These are phyloP conservation scores for Suhomyces yuchorum DNA, from an alignment of 1,139 yeast species.

Conservation along the genomic window DNA sequence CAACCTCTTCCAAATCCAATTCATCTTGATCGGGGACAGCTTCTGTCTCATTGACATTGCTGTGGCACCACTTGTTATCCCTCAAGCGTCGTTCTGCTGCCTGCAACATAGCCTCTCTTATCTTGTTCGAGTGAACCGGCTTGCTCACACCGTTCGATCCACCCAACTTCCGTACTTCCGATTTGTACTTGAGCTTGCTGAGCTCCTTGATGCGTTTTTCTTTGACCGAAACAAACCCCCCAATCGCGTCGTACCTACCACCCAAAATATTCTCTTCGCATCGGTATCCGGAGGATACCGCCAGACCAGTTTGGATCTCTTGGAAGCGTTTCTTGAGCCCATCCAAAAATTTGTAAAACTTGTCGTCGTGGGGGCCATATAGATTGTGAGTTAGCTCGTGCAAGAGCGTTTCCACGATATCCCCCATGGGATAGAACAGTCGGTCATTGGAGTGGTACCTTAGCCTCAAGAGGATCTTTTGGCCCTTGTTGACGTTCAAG, in stretches of 20 bases:
- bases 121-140: constrained; percentile 5
- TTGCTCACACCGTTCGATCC: constrained; percentile 6
- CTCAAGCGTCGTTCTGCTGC: constrained; percentile 69
- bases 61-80: constrained; percentile 60
- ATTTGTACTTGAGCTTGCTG: constrained; percentile 38
- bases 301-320: constrained; percentile 45
- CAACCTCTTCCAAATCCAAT: constrained; percentile 17
- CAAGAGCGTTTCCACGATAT: constrained; percentile 76
- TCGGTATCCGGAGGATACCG: constrained; percentile 38
- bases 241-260: constrained; percentile 17
- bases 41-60: constrained; percentile 19
- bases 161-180: constrained; percentile 44
- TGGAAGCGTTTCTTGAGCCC: constrained; percentile 61
- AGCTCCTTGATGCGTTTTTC: constrained; percentile 43
- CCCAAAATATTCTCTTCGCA: constrained; percentile 63
- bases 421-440: constrained; percentile 65
- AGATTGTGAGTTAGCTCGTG: constrained; percentile 87
- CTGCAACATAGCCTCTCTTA: constrained; percentile 51
- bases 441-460: constrained; percentile 59
- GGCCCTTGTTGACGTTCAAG: constrained; percentile 82
- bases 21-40: constrained; percentile 23
- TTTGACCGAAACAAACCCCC: constrained; percentile 30
- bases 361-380: constrained; percentile 76
- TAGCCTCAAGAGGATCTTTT: constrained; percentile 70
- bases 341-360: constrained; percentile 68